Evolutionary conservation across 208 protist genomes (phyloP), one percentile per base, ranked within the genome.

Genomic region (Crithidia bombi): DNA sequence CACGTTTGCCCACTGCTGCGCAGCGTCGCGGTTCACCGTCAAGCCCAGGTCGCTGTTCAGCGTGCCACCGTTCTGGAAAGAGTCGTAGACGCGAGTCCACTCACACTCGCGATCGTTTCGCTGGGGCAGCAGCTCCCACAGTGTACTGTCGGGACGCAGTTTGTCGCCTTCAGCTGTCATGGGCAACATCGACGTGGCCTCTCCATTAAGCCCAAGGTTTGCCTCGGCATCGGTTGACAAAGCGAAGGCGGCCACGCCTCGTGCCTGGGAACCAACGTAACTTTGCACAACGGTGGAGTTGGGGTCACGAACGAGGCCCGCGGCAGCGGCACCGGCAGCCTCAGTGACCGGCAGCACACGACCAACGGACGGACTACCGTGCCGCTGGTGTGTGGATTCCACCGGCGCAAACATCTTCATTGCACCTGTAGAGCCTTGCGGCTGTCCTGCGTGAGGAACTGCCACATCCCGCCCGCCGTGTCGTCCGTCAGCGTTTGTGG

Each of bases 1-100:
- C 49, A 89, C 80, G 23, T 81, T 76, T 17, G 75, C 66, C 73
- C 84, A 86, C 43, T 67, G 69, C 57, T 49, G 63, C 26, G 68
- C 35, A 0, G 47, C 46, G 19, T 55, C 57, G 23, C 35, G 66
- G 11, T 19, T n/a, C 5, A 36, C 70, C 10, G 55, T 41, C 9
- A 41, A 19, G 47, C 69, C 36, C n/a, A 73, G 43, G 19, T 30
- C 43, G 14, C 32, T 50, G 21, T 58, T 54, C 2, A 23, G 41
- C 49, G 50, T 51, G 38, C 47, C 58, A 28, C 32, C 15, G 65
- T 36, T 9, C 44, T 54, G 59, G 32, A 54, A 65, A 32, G 52
- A 57, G 55, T 76, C 56, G 63, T 76, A 76, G 28, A 76, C 44
- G 3, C 70, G 70, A 11, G 70, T 70, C 63, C 62, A 70, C 32